These are phyloP conservation scores for Tulasnella sp. DNA, from an alignment of 768 basidiomycete species.

Conservation along the genomic window DNA sequence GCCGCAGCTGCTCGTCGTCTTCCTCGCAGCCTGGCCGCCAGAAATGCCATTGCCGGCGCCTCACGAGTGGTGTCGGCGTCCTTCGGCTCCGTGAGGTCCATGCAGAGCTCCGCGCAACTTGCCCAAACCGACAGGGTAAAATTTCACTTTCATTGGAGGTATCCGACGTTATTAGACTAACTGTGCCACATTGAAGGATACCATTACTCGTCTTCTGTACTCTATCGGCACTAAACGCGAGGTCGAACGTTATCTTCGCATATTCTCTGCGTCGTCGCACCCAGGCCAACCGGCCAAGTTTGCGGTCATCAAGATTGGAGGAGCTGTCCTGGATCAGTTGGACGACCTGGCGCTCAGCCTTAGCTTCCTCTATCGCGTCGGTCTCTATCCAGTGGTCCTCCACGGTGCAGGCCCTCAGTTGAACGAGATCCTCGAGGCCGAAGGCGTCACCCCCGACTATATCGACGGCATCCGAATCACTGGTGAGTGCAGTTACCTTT, in stretches of 20 bases:
- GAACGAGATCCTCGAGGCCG: conserved; percentile 88
- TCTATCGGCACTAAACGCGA: conserved; percentile 96
- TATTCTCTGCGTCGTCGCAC: conserved; percentile 92
- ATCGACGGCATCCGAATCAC: conserved; percentile 97
- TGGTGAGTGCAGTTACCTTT: conserved; percentile 46
- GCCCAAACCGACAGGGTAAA: conserved; percentile 24
- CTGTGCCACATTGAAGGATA: conserved; percentile 58
- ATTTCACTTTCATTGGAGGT: neutral
- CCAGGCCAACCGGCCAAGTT: conserved; percentile 89
- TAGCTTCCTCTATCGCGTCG: conserved; percentile 94
- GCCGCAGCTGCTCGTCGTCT: neutral
- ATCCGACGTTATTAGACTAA: neutral
- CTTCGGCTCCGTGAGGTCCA: neutral
- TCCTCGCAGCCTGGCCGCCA: neutral
- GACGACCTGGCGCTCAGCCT: conserved; percentile 92
- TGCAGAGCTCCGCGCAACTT: conserved; percentile 13
- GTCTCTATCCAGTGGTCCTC: conserved; percentile 94
- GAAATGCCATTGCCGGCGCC: neutral
- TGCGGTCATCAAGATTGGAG: conserved; percentile 97
- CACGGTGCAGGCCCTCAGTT: conserved; percentile 96
- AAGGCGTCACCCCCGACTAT: conserved; percentile 93
- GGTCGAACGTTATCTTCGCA: conserved; percentile 96
- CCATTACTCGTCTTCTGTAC: conserved; percentile 92
- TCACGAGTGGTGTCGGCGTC: conserved; percentile 8
- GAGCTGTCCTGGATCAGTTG: conserved; percentile 86